phyloP scores from a whole-genome alignment of 306 rosid species.

The Pterocarpus macrocarpus region DNA sequence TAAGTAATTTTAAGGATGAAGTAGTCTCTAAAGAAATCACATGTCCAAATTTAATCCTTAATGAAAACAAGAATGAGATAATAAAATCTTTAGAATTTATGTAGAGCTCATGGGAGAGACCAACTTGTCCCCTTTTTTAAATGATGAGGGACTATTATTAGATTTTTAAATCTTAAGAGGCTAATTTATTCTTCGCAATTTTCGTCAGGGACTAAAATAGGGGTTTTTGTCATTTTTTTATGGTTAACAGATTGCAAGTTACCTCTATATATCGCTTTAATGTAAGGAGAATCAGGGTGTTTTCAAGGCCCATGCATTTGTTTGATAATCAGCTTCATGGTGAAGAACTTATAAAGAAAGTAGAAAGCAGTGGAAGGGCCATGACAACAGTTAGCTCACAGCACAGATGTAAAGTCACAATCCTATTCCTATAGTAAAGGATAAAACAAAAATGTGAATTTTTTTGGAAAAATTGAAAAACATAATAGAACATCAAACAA shows the following conservation, averaged over 20 bases:
- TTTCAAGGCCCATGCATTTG: slow-evolving; percentile 94
- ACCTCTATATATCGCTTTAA: slow-evolving; percentile 79
- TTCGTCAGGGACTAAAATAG: too few relatives aligned
- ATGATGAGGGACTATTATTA: too few relatives aligned
- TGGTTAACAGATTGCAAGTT: not conserved
- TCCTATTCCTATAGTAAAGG: slow-evolving; percentile 44
- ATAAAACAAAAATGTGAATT: slow-evolving; percentile 11
- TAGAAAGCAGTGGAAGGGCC: slow-evolving; percentile 97
- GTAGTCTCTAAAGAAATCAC: too few relatives aligned
- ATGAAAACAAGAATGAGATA: too few relatives aligned
- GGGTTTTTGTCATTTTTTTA: too few relatives aligned
- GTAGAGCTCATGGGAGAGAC: too few relatives aligned
- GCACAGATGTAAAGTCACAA: slow-evolving; percentile 26
- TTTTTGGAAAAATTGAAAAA: not conserved
- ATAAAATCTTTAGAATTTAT: too few relatives aligned
- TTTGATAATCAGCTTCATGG: slow-evolving; percentile 95
- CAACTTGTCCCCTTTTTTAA: too few relatives aligned
- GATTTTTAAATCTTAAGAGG: too few relatives aligned
- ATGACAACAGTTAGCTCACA: slow-evolving; percentile 47
- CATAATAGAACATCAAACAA: not conserved
- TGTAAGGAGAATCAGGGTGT: slow-evolving; percentile 92
- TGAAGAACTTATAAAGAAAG: slow-evolving; percentile 89
- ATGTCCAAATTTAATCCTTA: too few relatives aligned
- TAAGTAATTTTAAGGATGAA: too few relatives aligned
- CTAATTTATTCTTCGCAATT: too few relatives aligned